Evolutionary conservation across 495 filamentous ascomycete species (phyloP).

Genomic region (Xylaria castorea): DNA sequence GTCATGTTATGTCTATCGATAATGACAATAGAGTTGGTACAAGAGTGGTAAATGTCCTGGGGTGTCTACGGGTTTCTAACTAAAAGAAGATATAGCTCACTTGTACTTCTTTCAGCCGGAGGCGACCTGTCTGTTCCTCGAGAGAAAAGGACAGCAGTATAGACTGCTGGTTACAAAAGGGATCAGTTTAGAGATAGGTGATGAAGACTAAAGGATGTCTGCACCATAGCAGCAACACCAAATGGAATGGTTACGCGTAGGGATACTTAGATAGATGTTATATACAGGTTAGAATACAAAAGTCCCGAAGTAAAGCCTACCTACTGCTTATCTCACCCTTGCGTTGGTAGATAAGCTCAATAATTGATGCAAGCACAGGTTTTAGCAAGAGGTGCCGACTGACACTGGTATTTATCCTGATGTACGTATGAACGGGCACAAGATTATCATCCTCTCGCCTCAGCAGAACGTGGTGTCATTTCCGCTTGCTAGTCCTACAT

Average conservation of each 20-base stretch:
- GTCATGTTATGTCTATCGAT: background rate
- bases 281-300: background rate
- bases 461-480: background rate
- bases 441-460: background rate
- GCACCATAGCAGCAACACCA: background rate
- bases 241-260: background rate
- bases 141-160: background rate
- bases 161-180: background rate
- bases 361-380: background rate
- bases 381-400: background rate
- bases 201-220: background rate
- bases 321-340: background rate
- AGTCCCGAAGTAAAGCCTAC: background rate
- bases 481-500: conserved; percentile 11
- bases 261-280: background rate
- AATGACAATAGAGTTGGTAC: background rate
- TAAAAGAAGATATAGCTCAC: background rate
- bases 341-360: background rate
- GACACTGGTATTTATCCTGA: background rate
- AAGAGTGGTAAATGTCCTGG: background rate
- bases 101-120: background rate
- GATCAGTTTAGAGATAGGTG: background rate
- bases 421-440: conserved; percentile 6
- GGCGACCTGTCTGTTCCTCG: too few relatives aligned
- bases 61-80: background rate